phyloP scores from a whole-genome alignment of 768 basidiomycete genomes.

The Collybia nuda region DNA sequence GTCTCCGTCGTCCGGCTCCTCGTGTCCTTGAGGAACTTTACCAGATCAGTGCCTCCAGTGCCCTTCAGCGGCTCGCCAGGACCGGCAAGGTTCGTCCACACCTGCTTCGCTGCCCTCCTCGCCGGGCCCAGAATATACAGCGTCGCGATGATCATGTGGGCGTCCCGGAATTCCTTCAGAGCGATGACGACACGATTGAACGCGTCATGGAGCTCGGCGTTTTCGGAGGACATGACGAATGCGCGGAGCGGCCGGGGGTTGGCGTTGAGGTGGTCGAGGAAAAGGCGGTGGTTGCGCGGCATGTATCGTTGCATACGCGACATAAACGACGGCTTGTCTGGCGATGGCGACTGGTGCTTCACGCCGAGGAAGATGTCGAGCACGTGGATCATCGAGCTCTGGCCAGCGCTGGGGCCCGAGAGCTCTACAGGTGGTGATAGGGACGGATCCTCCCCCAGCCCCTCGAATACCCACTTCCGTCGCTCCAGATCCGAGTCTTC shows the following conservation, averaged over 20 bases:
- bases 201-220: constrained; percentile 41
- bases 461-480: constrained; percentile 56
- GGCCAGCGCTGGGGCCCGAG: constrained; percentile 85
- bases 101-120: constrained; percentile 28
- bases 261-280: constrained; percentile 64
- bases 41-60: constrained; percentile 80
- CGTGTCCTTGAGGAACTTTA: constrained; percentile 74
- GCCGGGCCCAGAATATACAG: constrained; percentile 81
- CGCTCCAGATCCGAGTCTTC: constrained; percentile 51
- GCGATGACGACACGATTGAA: constrained; percentile 71
- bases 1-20: constrained; percentile 66
- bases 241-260: constrained; percentile 63
- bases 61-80: constrained; percentile 48
- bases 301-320: constrained; percentile 81
- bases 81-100: constrained; percentile 19
- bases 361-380: constrained; percentile 76
- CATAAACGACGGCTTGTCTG: constrained; percentile 50
- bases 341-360: constrained; percentile 38
- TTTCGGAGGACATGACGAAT: constrained; percentile 43
- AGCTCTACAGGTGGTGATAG: constrained; percentile 50
- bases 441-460: constrained; percentile 43
- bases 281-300: constrained; percentile 79
- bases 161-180: constrained; percentile 75
- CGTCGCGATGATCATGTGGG: constrained; percentile 76
- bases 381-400: constrained; percentile 77